Conservation (phyloP, 768 basidiomycete genomes). For the Udeniomyces megalosporus region DNA sequence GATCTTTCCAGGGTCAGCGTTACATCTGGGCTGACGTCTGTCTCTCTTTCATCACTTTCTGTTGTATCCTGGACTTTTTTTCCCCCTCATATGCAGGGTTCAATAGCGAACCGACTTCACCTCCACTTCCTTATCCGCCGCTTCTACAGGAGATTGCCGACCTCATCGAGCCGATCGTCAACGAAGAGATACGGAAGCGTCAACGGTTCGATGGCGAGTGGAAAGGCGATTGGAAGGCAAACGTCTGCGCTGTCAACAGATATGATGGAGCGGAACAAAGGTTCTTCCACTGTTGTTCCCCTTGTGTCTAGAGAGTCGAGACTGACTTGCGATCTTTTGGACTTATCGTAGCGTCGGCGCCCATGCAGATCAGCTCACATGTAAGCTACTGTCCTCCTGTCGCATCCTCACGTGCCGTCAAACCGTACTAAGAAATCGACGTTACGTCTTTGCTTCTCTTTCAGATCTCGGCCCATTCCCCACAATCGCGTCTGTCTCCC, state of each 20-base stretch:
- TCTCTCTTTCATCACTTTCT: background rate
- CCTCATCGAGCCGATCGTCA: slow-evolving; percentile 25
- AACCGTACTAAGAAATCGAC: too few relatives aligned
- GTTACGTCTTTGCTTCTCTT: too few relatives aligned
- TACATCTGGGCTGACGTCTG: background rate
- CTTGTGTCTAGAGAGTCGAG: background rate
- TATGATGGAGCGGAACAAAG: slow-evolving; percentile 27
- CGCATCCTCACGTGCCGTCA: too few relatives aligned
- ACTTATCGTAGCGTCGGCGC: slow-evolving; percentile 24
- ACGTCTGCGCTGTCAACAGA: slow-evolving; percentile 27
- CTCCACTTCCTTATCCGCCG: slow-evolving; percentile 20
- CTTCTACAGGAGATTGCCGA: slow-evolving; percentile 24
- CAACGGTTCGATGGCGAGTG: slow-evolving; percentile 24
- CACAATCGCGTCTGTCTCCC: slow-evolving; percentile 29
- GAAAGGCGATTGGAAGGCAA: slow-evolving; percentile 26
- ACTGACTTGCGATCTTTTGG: background rate
- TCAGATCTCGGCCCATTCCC: slow-evolving; percentile 31
- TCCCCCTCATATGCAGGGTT: background rate
- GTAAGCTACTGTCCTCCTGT: too few relatives aligned
- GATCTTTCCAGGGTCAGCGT: background rate
- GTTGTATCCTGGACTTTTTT: too few relatives aligned
- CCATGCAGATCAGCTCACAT: slow-evolving; percentile 30
- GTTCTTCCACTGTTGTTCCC: slow-evolving; percentile 8
- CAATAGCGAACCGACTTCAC: background rate
- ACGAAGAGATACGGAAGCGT: slow-evolving; percentile 18